Percentiles rank a stretch among this genome's conserved stretches.
phyloP scores from a whole-genome alignment of 1,284 basidiomycete genomes.

The Singerocomus rubriflavus region DNA sequence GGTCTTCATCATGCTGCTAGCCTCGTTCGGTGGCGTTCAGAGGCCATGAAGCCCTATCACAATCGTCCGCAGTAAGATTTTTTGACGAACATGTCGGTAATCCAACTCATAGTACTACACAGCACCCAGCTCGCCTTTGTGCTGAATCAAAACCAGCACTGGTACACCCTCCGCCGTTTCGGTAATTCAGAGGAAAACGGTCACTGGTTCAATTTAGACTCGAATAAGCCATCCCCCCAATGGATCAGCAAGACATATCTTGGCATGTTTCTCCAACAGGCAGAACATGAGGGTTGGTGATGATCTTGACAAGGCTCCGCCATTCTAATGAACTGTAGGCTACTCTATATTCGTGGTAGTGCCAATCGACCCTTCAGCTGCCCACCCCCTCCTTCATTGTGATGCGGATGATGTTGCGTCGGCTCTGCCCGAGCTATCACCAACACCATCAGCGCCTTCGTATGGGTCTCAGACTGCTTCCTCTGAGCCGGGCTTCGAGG shows the following conservation, averaged over 20 bases:
- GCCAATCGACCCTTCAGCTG: constrained; percentile 46
- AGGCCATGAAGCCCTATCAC: constrained; percentile 77
- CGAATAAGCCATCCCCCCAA: constrained; percentile 66
- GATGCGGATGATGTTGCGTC: constrained; percentile 66
- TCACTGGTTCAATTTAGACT: constrained; percentile 93
- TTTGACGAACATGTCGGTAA: constrained; percentile 6
- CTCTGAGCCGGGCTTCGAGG: constrained; percentile 52
- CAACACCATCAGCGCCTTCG: constrained; percentile 23
- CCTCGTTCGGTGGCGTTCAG: constrained; percentile 82
- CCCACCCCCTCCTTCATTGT: constrained; percentile 54
- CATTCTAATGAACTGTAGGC: constrained; percentile 43
- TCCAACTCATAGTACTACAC: constrained; percentile 12
- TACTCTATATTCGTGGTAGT: constrained; percentile 87
- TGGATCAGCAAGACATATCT: constrained; percentile 86
- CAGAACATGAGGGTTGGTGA: constrained; percentile 71
- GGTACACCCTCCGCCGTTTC: constrained; percentile 87
- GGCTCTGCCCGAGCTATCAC: constrained; percentile 51
- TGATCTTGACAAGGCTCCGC: neutral
- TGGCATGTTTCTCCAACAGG: constrained; percentile 83
- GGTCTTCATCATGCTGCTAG: constrained; percentile 29
- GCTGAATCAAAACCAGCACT: constrained; percentile 84
- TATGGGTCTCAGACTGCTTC: constrained; percentile 17
- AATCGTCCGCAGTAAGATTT: constrained; percentile 69
- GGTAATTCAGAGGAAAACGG: constrained; percentile 53
- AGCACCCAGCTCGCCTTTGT: constrained; percentile 88